Base-by-base conservation (phyloP, 163 green algal species). In the Chloroidium sp. region DNA sequence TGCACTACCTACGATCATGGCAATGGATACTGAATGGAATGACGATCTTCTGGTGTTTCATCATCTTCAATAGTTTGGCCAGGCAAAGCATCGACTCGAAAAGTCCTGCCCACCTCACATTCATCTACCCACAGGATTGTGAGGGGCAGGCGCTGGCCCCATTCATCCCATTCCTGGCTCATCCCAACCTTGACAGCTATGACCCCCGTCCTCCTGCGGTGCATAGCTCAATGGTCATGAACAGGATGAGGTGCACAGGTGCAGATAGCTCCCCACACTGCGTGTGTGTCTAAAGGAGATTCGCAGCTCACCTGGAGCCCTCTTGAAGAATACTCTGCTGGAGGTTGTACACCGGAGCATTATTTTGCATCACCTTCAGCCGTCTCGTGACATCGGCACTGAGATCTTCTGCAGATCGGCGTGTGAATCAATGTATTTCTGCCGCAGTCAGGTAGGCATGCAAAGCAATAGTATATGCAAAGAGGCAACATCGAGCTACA, bases 41-140 rank as follows among this genome's bases (percentile, higher is more conserved):
- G 36, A 36, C 36, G 36, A 36, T 36, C 36, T 36, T 36, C 36
- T 36, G 36, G 36, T 36, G 36, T 36, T 36, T 36, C 36, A 36
- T 36, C 36, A 36, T 36, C 36, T 36, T 36, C 36, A 36, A 36
- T 36, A 36, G 36, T 36, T 36, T 36, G 36, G 36, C 36, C 36
- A 36, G 2, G 74, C 62, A 8, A 68, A 57, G 59, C 10, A 36
- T 36, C 36, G 36, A 36, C 36, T 36, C 36, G 36, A 36, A 36
- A 36, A 36, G 36, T 36, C 36, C 36, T 36, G 36, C 64, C 10
- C 64, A 96, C 94, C 91, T 96, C 86, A 88, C 94, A 98, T 74
- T 97, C 92, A 81, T 99, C 97, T 0, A 99, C 83, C 93, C 95
- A 98, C 1, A 99, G 86, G 13, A 99, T 92, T 0, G 97, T 99